Conservation (phyloP, 2,329 filamentous ascomycete genomes). For the Juglanconis sp. region DNA sequence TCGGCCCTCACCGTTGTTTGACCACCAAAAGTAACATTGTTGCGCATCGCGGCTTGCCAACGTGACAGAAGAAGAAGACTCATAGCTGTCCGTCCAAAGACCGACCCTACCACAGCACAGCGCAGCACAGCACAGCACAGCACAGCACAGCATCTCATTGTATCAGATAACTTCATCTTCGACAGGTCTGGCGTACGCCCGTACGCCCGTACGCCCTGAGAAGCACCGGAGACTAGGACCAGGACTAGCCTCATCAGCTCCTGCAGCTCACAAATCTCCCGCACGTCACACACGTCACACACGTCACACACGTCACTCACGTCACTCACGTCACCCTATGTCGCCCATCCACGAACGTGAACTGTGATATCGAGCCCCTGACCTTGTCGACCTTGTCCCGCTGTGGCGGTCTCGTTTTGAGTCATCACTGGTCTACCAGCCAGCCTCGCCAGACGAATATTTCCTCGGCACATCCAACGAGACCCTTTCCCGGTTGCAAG, state of each 20-base stretch:
- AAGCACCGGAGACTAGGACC: not conserved
- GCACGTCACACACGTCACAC: not conserved
- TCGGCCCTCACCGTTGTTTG: not conserved
- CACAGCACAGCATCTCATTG: too few species aligned
- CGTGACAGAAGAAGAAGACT: not conserved
- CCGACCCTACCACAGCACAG: not conserved
- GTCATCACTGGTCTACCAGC: not conserved
- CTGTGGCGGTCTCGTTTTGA: slow-evolving; percentile 1
- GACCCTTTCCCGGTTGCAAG: not conserved
- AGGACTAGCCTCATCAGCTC: not conserved
- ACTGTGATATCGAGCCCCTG: not conserved
- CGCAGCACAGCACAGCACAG: too few species aligned
- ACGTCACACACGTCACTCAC: not conserved
- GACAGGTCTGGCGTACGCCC: too few species aligned
- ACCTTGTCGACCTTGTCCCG: not conserved
- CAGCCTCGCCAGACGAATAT: not conserved
- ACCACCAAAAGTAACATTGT: not conserved
- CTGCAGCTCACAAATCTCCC: slow-evolving; percentile 3
- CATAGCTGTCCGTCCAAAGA: not conserved
- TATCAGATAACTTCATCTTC: too few species aligned
- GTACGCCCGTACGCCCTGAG: too few species aligned
- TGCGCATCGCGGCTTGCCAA: not conserved
- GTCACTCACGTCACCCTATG: not conserved
- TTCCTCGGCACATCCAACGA: not conserved
- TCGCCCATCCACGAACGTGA: not conserved